Evolutionary conservation across 2,329 filamentous ascomycete species (phyloP).

Genomic region (Chaetomium globosum): DNA sequence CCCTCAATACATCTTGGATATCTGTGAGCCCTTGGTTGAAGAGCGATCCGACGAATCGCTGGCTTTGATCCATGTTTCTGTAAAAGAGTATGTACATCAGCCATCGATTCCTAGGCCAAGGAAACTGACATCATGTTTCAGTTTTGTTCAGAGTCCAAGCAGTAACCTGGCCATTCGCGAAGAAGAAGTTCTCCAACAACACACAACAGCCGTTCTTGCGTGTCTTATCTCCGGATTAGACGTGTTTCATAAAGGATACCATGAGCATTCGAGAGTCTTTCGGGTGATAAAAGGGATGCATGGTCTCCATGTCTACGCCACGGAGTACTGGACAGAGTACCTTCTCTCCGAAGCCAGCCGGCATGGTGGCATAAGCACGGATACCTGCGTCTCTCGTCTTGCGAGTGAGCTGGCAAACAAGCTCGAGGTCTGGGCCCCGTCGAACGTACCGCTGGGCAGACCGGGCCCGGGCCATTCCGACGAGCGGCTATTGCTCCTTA

Average conservation of each 20-base stretch:
- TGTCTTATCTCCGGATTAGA: constrained; percentile 9
- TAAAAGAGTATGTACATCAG: constrained; percentile 11
- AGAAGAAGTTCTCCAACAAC: constrained; percentile 3
- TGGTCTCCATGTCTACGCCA: constrained; percentile 9
- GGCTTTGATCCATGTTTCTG: constrained; percentile 12
- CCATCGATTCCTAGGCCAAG: background rate
- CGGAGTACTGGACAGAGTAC: constrained; percentile 5
- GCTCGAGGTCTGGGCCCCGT: background rate
- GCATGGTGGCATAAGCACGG: constrained; percentile 2
- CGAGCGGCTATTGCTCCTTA: constrained; percentile 2
- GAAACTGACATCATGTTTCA: background rate
- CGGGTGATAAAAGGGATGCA: constrained; percentile 4
- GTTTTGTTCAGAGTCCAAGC: constrained; percentile 4
- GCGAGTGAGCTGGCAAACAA: background rate
- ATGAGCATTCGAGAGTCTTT: background rate
- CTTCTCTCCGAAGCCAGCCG: constrained; percentile 6
- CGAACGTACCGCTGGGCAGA: background rate
- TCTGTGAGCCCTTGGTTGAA: constrained; percentile 6
- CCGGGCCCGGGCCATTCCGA: background rate
- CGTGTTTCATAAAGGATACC: background rate
- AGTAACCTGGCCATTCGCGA: constrained; percentile 2
- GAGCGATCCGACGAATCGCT: background rate
- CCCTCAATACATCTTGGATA: constrained; percentile 7
- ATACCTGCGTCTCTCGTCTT: background rate
- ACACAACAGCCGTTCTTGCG: constrained; percentile 1